phyloP scores from a whole-genome alignment of 345 rosid genomes.

The Boechera divaricarpa region DNA sequence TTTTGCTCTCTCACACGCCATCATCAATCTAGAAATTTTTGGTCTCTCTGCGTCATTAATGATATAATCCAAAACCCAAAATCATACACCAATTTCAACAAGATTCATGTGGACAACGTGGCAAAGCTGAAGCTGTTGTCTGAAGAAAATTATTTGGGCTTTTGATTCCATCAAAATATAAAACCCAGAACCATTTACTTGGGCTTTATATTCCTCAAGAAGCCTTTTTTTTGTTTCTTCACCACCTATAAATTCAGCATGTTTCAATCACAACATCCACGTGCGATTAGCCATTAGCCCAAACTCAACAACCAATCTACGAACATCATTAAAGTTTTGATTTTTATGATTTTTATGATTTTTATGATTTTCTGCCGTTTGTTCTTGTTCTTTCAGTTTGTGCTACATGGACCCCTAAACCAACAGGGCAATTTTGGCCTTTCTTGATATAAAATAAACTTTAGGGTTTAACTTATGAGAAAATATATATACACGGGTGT shows the following conservation, averaged over 20 bases:
- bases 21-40: slow-evolving; percentile 17
- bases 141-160: slow-evolving; percentile 21
- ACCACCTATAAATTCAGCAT: slow-evolving; percentile 32
- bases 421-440: neutral
- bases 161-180: neutral
- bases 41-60: slow-evolving; percentile 26
- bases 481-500: neutral
- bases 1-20: slow-evolving; percentile 27
- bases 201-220: slow-evolving; percentile 13
- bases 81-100: neutral
- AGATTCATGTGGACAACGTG: slow-evolving; percentile 19
- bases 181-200: neutral
- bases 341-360: neutral
- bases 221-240: slow-evolving; percentile 19
- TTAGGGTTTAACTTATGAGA: neutral
- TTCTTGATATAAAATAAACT: neutral
- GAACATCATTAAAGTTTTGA: neutral
- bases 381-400: neutral
- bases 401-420: neutral
- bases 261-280: slow-evolving; percentile 34
- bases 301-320: slow-evolving; percentile 39
- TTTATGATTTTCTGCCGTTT: neutral
- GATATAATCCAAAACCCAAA: slow-evolving; percentile 2
- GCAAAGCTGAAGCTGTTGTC: slow-evolving; percentile 16
- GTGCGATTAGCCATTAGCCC: slow-evolving; percentile 26